Base-by-base conservation (phyloP, 805 yeast genomes). In the Nakazawaea wyomingensis region DNA sequence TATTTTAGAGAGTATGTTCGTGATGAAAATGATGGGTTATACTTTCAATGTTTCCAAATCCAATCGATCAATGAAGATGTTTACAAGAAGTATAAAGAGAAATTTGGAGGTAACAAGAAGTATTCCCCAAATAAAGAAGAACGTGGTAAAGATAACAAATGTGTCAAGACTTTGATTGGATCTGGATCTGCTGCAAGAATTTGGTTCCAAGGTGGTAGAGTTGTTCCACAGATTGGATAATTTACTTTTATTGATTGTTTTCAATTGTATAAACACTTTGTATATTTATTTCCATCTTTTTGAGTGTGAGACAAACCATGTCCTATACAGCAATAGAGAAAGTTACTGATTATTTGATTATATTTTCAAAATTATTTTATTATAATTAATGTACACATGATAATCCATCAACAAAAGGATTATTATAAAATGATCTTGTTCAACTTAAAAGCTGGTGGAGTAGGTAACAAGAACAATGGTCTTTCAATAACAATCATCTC, bases 401-500 rank as follows among this genome's bases (percentile, higher is more conserved):
- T n/a, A n/a, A n/a, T n/a, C n/a, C n/a, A n/a, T n/a, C n/a, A n/a
- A n/a, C n/a, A n/a, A n/a, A n/a, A n/a, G n/a, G n/a, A n/a, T n/a
- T n/a, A 16, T 22, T 62, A 75, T 45, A 78, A 64, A 50, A 65
- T 68, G 45, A 78, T 66, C 56, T 78, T 78, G 44, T 80, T 74
- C 49, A 78, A 61, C 48, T 77, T 73, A 62, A 82, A 85, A 40
- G 91, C 89, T 34, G 85, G 77, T 17, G 79, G 68, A 14, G 74
- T 61, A 22, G 79, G 72, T 45, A 75, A 64, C 35, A 79, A 72
- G 53, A 71, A 73, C 40, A 74, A 64, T 4, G 93, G 91, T 59
- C 89, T 74, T 60, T 90, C 97, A 31, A 88, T 76, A 22, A 90
- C 76, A 3, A 85, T 69, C 39, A 90, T 59, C 50, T 82, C 90